Evolutionary conservation across 805 yeast genomes (phyloP), one percentile per base, ranked within the genome.

Genomic region (Aciculoconidium aculeatum): DNA sequence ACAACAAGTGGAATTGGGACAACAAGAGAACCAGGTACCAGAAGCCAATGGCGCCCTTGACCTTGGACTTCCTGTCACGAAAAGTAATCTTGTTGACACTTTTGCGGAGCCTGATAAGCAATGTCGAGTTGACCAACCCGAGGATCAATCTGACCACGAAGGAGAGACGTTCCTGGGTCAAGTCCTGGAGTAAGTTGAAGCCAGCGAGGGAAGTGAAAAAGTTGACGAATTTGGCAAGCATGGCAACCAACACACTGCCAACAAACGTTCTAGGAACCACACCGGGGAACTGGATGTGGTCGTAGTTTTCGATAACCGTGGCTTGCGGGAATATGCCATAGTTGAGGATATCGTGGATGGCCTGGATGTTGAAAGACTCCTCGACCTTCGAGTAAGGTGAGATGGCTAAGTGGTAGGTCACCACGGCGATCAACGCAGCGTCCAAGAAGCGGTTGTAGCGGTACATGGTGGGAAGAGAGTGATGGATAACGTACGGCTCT

Each of bases 351-450:
- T 90, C 96, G 48, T 88, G 87, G 23, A 85, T 65, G 0, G 96
- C 96, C 46, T 90, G 96, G 25, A 84, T 62, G 43, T 80, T 84
- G 65, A 90, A 90, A 16, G 95, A 84, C 52, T 90, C 97, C 51
- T 90, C 96, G 1, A 90, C 96, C 55, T 90, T 90, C 2, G 96
- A 80, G 54, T 61, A 85, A 0, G 96, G 96, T 0, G 95, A 69
- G 2, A 72, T 43, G 7, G 61, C 39, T 36, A 81, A 42, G 48
- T 79, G 77, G 26, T 56, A 54, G 2, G 65, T 50, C 7, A 81
- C 65, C 5, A 69, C 50, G 3, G 56, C 61, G 12, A 81, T 34
- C 37, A 41, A 18, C 17, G 35, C 42, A 2, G 43, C 37, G 25
- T 51, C 53, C 8, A 53, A 39, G 11, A 42, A 10, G 31, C 23